Evolutionary conservation across 352 stramenopile genomes (phyloP).

Genomic region (Phytophthora foliorum): DNA sequence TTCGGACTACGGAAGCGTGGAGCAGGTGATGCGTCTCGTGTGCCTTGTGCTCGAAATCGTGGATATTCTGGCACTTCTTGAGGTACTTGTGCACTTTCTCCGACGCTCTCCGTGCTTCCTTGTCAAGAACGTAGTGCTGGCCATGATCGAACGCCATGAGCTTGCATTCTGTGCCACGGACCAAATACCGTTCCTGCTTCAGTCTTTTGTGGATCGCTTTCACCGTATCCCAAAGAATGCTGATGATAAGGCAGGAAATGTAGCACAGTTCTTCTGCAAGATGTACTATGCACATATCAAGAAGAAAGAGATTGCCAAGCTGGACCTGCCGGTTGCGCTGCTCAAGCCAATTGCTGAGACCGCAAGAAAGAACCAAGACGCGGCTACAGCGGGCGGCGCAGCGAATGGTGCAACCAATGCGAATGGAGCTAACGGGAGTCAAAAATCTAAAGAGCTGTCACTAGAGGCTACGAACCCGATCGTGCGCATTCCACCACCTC

Average conservation of each 20-base stretch:
- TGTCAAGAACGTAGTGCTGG: slow-evolving; percentile 85
- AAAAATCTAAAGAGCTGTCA: slow-evolving; percentile 81
- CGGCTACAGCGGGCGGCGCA: slow-evolving; percentile 26
- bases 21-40: slow-evolving; percentile 84
- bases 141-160: slow-evolving; percentile 88
- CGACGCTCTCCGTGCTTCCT: slow-evolving; percentile 77
- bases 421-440: slow-evolving; percentile 44
- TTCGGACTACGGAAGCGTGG: slow-evolving; percentile 84
- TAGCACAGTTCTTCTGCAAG: slow-evolving; percentile 87
- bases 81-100: slow-evolving; percentile 87
- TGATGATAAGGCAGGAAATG: slow-evolving; percentile 75
- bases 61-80: slow-evolving; percentile 80
- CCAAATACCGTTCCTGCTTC: slow-evolving; percentile 82
- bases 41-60: slow-evolving; percentile 88
- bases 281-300: slow-evolving; percentile 89
- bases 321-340: slow-evolving; percentile 78
- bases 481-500: slow-evolving; percentile 76
- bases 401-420: slow-evolving; percentile 36
- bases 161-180: slow-evolving; percentile 85
- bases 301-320: slow-evolving; percentile 83
- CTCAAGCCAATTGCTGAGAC: slow-evolving; percentile 81
- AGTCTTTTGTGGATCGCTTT: slow-evolving; percentile 89
- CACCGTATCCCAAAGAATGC: slow-evolving; percentile 71
- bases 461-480: slow-evolving; percentile 80
- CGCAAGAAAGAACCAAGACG: slow-evolving; percentile 86